These are phyloP conservation scores for Quercus tomentella DNA, from an alignment of 331 rosid species.

Conservation along the genomic window DNA sequence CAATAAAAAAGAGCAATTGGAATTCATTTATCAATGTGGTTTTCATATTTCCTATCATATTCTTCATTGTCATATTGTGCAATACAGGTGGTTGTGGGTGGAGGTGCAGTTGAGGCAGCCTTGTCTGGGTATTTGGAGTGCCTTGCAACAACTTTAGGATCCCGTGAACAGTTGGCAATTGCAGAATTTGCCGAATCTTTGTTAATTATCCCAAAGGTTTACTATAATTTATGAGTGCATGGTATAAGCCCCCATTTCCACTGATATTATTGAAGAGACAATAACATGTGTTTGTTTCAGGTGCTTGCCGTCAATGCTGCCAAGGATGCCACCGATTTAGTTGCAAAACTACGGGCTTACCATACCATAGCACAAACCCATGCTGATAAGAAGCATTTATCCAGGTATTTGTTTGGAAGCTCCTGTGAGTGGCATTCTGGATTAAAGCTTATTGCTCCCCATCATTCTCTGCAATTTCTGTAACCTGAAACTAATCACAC, in stretches of 20 bases:
- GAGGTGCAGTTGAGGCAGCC: constrained; percentile 97
- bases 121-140: constrained; percentile 91
- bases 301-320: constrained; percentile 99
- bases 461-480: neutral
- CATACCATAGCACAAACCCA: constrained; percentile 85
- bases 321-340: constrained; percentile 94
- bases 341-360: constrained; percentile 84
- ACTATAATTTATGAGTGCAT: neutral
- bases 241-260: neutral
- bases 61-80: constrained; percentile 1
- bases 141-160: constrained; percentile 96
- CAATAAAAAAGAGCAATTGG: neutral
- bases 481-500: neutral
- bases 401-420: constrained; percentile 50
- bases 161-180: constrained; percentile 96
- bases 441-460: neutral
- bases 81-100: constrained; percentile 91
- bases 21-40: neutral
- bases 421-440: neutral
- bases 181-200: constrained; percentile 96
- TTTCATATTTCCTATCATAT: constrained; percentile 3
- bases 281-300: constrained; percentile 35
- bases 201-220: constrained; percentile 88
- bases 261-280: neutral
- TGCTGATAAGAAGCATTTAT: constrained; percentile 82